A percentile compares a stretch with the other conserved stretches of the same genome.
These are phyloP conservation scores for Conticribra guillardii DNA, from an alignment of 108 stramenopile genomes.

Conservation along the genomic window DNA sequence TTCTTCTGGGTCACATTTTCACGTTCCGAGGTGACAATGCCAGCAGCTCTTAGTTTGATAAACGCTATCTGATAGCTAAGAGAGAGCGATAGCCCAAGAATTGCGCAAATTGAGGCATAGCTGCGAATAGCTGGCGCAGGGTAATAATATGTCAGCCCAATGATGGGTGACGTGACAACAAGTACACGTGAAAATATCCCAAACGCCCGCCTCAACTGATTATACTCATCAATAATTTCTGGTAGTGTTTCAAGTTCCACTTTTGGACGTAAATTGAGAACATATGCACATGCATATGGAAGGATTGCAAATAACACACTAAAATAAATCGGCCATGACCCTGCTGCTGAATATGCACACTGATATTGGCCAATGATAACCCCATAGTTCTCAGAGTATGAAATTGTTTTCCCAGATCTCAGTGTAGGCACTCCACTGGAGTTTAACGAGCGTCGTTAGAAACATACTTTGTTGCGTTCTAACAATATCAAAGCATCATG, in stretches of 20 bases:
- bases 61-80: conserved; percentile 24
- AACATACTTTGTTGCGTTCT: no score
- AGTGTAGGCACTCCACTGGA: no score
- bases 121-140: conserved; percentile 15
- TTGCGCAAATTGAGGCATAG: conserved; percentile 22
- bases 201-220: conserved; percentile 4
- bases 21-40: no score
- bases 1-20: not conserved
- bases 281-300: conserved; percentile 20
- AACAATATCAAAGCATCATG: no score
- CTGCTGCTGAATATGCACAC: no score
- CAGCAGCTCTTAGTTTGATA: conserved; percentile 12
- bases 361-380: no score
- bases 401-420: no score
- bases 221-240: conserved; percentile 28
- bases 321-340: conserved; percentile 17
- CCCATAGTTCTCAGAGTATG: no score
- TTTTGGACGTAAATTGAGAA: conserved; percentile 38
- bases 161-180: conserved; percentile 22
- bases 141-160: conserved; percentile 24
- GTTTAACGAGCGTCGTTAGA: no score
- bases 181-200: conserved; percentile 1
- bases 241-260: conserved; percentile 33
- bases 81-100: conserved; percentile 20
- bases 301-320: conserved; percentile 21